Base-by-base conservation (phyloP, 108 stramenopile genomes). In the Cyclotella atomus region DNA sequence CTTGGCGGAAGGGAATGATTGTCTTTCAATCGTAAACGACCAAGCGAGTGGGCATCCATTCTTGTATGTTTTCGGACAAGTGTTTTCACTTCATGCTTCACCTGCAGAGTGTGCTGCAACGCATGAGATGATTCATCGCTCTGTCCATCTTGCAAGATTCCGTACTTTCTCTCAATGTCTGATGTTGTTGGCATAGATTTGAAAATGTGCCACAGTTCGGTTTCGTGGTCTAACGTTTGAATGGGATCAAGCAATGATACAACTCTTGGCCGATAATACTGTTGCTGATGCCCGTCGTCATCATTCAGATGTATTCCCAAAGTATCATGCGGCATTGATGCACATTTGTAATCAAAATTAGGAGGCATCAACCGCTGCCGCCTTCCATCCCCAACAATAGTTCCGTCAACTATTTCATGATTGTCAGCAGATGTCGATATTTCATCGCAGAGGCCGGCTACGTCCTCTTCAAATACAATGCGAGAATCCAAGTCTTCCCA, bases 121-220 rank as follows among this genome's bases (percentile, higher is more conserved):
- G 73, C 74, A 54, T 34, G 45, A 32, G 16, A 24, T 47, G 19
- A 46, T n/a, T 24, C 16, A 38, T 54, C 46, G 12, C 44, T 25
- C 19, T 15, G 62, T 54, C 29, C 61, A 28, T 52, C 44, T 2
- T 0, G 29, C 10, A 41, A 62, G 21, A 82, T 59, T 15, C 59
- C 73, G 44, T 82, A 16, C 15, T 54, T 29, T 16, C 56, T 25
- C 76, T 91, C 83, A 12, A 95, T 16, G 46, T 90, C 77, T 17
- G 78, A 38, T 1, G 32, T 19, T 14, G 84, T 90, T 23, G 85
- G 89, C 25, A 91, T 67, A 0, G 81, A 73, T 4, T 75, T 43
- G 67, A 95, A 95, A 0, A 95, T 56, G 45, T 88, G 72, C 89
- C 89, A 91, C 61, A 95, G 70, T 64, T 91, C 91, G 30, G 55